A percentile compares a stretch with the other conserved stretches of the same genome.
Conservation (phyloP, 495 filamentous ascomycete genomes). For the Glonium stellatum region DNA sequence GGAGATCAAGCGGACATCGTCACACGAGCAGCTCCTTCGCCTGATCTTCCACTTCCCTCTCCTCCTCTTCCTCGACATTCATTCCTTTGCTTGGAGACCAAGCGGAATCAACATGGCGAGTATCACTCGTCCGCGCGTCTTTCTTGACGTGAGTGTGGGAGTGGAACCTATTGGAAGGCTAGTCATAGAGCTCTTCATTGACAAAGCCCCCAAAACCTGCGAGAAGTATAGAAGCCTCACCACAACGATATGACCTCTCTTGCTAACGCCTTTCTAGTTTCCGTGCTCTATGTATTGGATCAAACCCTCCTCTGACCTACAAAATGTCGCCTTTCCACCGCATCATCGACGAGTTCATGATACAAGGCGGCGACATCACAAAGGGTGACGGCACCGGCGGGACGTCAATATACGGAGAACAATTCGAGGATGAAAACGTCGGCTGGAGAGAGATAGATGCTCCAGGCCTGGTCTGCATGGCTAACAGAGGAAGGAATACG, state of each 20-base stretch:
- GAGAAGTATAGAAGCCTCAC: constrained; percentile 41
- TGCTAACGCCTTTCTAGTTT: constrained; percentile 25
- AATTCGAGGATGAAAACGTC: constrained; percentile 85
- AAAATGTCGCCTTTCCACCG: constrained; percentile 61
- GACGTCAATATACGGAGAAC: constrained; percentile 74
- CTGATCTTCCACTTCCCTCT: neutral
- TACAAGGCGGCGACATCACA: constrained; percentile 89
- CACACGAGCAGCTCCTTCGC: neutral
- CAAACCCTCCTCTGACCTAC: constrained; percentile 30
- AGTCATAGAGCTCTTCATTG: constrained; percentile 42
- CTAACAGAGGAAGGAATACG: constrained; percentile 94
- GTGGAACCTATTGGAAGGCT: constrained; percentile 39
- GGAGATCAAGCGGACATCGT: neutral
- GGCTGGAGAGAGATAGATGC: constrained; percentile 71
- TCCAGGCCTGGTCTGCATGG: constrained; percentile 64
- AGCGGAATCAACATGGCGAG: neutral
- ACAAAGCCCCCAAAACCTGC: constrained; percentile 41
- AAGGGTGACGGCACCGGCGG: constrained; percentile 76
- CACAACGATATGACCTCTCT: neutral
- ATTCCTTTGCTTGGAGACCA: neutral
- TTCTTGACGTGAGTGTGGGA: constrained; percentile 38
- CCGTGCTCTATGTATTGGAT: constrained; percentile 33
- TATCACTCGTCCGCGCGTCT: constrained; percentile 35
- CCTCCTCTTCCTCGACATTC: neutral
- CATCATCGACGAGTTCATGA: constrained; percentile 90